phyloP scores from a whole-genome alignment of 139 green algal species.

The Yamagishiella unicocca region DNA sequence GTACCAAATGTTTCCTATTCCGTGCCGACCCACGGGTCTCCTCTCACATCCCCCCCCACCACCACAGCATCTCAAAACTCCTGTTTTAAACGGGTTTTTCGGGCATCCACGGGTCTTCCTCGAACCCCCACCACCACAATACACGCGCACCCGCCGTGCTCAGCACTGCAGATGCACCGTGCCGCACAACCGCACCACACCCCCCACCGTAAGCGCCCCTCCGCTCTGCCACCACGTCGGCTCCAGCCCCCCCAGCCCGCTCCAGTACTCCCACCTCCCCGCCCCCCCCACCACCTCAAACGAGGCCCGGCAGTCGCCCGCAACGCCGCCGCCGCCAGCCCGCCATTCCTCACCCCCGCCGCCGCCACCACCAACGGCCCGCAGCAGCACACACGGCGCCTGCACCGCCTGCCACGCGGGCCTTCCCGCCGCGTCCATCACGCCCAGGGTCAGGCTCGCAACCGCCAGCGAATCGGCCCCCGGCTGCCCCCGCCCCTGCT shows the following conservation, averaged over 20 bases:
- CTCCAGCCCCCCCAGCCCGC: not conserved
- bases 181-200: slow-evolving; percentile 5
- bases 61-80: too few species aligned
- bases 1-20: too few species aligned
- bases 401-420: not conserved
- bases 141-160: too few species aligned
- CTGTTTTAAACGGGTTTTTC: too few species aligned
- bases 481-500: not conserved
- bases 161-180: slow-evolving; percentile 9
- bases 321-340: not conserved
- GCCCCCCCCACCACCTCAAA: not conserved
- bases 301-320: not conserved
- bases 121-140: too few species aligned
- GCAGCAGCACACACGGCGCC: not conserved
- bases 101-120: too few species aligned
- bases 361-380: not conserved
- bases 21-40: too few species aligned
- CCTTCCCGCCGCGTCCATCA: not conserved
- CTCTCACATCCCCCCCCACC: too few species aligned
- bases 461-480: not conserved
- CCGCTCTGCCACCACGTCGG: slow-evolving; percentile 29
- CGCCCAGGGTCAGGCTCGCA: not conserved
- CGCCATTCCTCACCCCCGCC: not conserved
- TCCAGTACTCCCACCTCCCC: slow-evolving; percentile 18
- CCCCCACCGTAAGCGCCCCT: not conserved